Evolutionary conservation across 306 rosid species (phyloP).

Genomic region (Gynostemma pentaphyllum): DNA sequence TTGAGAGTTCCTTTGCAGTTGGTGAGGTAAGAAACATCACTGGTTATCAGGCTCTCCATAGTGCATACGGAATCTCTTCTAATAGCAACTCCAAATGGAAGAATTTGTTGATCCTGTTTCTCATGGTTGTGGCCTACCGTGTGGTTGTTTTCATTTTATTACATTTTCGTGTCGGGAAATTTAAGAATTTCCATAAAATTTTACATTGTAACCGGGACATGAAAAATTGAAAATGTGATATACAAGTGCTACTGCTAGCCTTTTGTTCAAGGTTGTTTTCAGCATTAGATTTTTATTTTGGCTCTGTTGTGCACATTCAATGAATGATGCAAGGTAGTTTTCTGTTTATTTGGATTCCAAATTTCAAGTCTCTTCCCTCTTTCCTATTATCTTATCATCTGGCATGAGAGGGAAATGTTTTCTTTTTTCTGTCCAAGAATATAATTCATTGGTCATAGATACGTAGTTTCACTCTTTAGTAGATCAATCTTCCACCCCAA

Average conservation of each 20-base stretch:
- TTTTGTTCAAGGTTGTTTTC: slow-evolving; percentile 15
- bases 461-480: no score
- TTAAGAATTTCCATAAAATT: slow-evolving; percentile 28
- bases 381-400: neutral
- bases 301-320: neutral
- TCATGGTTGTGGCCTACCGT: slow-evolving; percentile 79
- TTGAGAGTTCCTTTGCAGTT: slow-evolving; percentile 70
- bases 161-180: slow-evolving; percentile 34
- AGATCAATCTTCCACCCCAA: no score
- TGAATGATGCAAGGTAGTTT: slow-evolving; percentile 1
- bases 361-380: neutral
- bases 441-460: no score
- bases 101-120: slow-evolving; percentile 74
- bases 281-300: neutral
- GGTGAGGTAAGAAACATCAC: slow-evolving; percentile 93
- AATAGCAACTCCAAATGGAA: slow-evolving; percentile 70
- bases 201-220: slow-evolving; percentile 45
- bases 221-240: slow-evolving; percentile 32
- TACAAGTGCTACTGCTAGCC: neutral
- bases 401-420: no score
- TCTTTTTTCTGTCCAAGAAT: no score
- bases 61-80: slow-evolving; percentile 58
- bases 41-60: slow-evolving; percentile 81
- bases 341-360: neutral
- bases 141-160: slow-evolving; percentile 46